Percentiles rank a stretch among this genome's conserved stretches.
These are phyloP conservation scores for Mycena venus DNA, from an alignment of 768 basidiomycete genomes.

Conservation along the genomic window DNA sequence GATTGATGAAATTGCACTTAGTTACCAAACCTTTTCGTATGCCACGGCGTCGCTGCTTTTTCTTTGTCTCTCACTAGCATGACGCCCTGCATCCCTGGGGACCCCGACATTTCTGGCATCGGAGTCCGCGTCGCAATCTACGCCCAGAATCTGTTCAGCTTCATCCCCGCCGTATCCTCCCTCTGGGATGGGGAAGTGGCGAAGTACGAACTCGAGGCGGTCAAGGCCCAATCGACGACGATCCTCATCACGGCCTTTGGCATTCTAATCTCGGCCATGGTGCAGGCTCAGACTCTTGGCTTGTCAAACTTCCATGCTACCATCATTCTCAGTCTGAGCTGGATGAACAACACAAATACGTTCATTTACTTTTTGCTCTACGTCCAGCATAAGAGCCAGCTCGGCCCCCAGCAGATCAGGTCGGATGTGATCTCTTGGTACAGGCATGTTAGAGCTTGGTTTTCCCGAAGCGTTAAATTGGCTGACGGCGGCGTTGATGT, in stretches of 20 bases:
- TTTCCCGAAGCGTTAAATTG: not conserved
- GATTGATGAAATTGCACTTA: too few species aligned
- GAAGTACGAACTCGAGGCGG: conserved; percentile 29
- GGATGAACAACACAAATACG: too few species aligned
- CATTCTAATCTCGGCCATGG: conserved; percentile 39
- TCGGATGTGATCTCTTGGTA: not conserved
- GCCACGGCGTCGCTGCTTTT: too few species aligned
- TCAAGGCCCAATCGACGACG: conserved; percentile 22
- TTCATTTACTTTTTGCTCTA: too few species aligned
- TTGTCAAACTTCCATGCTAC: conserved; percentile 36
- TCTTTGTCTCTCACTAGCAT: too few species aligned
- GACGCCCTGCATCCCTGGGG: too few species aligned
- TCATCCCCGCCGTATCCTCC: conserved; percentile 29
- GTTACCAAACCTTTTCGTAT: too few species aligned
- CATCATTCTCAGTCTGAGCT: conserved; percentile 42
- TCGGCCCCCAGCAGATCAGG: not conserved
- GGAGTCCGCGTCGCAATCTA: too few species aligned
- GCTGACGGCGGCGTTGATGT: not conserved
- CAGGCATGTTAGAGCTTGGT: not conserved
- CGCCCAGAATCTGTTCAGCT: too few species aligned
- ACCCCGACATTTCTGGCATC: too few species aligned
- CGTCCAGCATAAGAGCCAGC: too few species aligned
- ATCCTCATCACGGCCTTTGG: conserved; percentile 42
- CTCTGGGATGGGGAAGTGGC: conserved; percentile 35
- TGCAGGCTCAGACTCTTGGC: conserved; percentile 32